Evolutionary conservation across 306 rosid genomes (phyloP).

Genomic region (Boehmeria nivea): DNA sequence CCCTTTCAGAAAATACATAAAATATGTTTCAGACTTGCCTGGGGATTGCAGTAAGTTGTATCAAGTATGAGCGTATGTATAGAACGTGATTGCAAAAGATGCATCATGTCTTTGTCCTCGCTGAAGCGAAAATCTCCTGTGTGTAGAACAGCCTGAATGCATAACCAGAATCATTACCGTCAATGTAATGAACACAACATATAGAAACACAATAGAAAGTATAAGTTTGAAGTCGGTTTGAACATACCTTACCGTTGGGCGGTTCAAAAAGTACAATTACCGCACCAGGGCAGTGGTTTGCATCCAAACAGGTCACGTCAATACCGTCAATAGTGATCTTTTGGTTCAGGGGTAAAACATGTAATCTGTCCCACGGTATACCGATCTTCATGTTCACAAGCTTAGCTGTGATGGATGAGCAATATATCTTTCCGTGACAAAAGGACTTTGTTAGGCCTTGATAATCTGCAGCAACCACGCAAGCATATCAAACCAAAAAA

Average conservation of each 20-base stretch:
- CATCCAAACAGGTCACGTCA: slow-evolving; percentile 87
- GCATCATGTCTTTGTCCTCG: slow-evolving; percentile 50
- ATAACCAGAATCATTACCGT: slow-evolving; percentile 14
- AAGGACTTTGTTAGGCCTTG: slow-evolving; percentile 93
- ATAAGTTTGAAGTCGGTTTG: slow-evolving; percentile 26
- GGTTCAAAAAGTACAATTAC: slow-evolving; percentile 86
- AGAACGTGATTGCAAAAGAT: slow-evolving; percentile 40
- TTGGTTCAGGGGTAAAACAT: slow-evolving; percentile 66
- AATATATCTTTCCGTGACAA: slow-evolving; percentile 83
- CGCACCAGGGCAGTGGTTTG: slow-evolving; percentile 96
- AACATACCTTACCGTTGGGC: slow-evolving; percentile 79
- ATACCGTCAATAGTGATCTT: slow-evolving; percentile 61
- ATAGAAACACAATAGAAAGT: neutral
- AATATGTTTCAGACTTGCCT: slow-evolving; percentile 46
- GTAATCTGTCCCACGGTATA: slow-evolving; percentile 73
- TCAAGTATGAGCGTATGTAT: slow-evolving; percentile 79
- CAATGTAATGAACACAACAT: slow-evolving; percentile 10
- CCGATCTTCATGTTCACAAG: slow-evolving; percentile 92
- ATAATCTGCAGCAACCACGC: slow-evolving; percentile 57
- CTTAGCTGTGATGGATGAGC: slow-evolving; percentile 75
- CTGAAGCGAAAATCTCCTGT: slow-evolving; percentile 89
- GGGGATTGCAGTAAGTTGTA: slow-evolving; percentile 88
- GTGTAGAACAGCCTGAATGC: slow-evolving; percentile 70
- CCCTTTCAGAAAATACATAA: neutral
- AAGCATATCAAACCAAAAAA: slow-evolving; percentile 20